Evolutionary conservation across 2,329 filamentous ascomycete species (phyloP), one percentile per base, ranked within the genome.

Genomic region (Pestalotiopsis sp.): DNA sequence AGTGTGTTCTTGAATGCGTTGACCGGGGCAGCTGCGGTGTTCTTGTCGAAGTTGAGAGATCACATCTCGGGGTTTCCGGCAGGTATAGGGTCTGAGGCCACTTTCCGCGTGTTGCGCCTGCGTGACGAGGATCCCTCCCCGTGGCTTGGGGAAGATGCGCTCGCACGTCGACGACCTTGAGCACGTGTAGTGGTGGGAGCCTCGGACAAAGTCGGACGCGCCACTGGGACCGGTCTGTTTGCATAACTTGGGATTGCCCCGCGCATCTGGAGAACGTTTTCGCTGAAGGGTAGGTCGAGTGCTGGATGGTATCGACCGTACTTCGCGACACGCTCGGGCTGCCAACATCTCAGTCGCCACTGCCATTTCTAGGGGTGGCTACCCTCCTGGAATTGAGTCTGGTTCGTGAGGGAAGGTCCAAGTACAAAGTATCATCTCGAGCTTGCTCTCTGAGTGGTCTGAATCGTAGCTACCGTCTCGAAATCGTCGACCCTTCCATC

Each of bases 221-320:
- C 25, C 56, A 20, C 45, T 20, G n/a, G n/a, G 45, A 14, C 45
- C 45, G 45, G 13, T 52, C 17, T 5, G 9, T 38, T 20, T 13
- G n/a, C 4, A 4, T 4, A 38, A 17, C 7, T 20, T 4, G 39
- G 23, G 12, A 62, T 27, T 2, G 36, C 14, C 2, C 9, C 13
- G 14, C 38, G 61, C 7, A 23, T 59, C 27, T 64, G 60, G 39
- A 59, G 70, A n/a, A 72, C 67, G 17, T 66, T 66, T 25, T 68
- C 58, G 39, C 67, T 63, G 45, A 56, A 72, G 20, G 72, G 72
- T 23, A 73, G 68, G 64, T 73, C 71, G 67, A 67, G 57, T 64
- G 67, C 68, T 14, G 61, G 61, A 25, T n/a, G 31, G 23, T 71
- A 69, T 23, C 68, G 62, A 65, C 72, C 72, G 59, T 73, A 73